phyloP scores from a whole-genome alignment of 208 protist species.

The Wallacemonas sp. region DNA sequence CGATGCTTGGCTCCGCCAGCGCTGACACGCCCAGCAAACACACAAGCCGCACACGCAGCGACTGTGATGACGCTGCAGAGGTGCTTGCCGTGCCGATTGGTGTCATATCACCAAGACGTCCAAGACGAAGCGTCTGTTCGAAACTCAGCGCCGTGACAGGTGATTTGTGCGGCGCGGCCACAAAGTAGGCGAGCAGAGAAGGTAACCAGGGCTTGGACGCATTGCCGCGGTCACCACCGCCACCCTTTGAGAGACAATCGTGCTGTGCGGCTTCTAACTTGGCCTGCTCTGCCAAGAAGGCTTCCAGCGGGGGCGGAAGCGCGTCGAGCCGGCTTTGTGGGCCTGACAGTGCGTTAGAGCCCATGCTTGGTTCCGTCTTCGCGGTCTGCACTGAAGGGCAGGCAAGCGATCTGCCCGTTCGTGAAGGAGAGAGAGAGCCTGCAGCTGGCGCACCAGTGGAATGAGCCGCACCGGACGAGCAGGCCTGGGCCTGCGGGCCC shows the following conservation, averaged over 20 bases:
- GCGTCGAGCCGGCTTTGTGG: background rate
- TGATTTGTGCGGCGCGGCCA: background rate
- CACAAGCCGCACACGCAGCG: background rate
- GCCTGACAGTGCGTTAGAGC: no score
- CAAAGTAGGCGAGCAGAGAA: background rate
- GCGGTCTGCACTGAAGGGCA: no score
- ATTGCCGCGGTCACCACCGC: no score
- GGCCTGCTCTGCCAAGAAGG: background rate
- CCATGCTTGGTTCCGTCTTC: no score
- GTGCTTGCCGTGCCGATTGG: no score
- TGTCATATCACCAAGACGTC: no score
- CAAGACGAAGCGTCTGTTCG: background rate
- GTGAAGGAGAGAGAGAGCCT: no score
- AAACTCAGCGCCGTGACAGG: constrained; percentile 8
- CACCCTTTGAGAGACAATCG: background rate
- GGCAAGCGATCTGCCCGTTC: no score
- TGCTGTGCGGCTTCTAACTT: background rate
- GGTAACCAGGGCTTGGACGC: background rate
- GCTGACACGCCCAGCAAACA: background rate
- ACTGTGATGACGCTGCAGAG: background rate
- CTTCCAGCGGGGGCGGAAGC: background rate
- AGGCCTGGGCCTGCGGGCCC: no score
- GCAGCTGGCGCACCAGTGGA: no score
- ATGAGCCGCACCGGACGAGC: no score
- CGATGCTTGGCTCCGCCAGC: background rate